Conservation (phyloP, 371 early-diverging fungal genomes). For the Mortierella sp. region DNA sequence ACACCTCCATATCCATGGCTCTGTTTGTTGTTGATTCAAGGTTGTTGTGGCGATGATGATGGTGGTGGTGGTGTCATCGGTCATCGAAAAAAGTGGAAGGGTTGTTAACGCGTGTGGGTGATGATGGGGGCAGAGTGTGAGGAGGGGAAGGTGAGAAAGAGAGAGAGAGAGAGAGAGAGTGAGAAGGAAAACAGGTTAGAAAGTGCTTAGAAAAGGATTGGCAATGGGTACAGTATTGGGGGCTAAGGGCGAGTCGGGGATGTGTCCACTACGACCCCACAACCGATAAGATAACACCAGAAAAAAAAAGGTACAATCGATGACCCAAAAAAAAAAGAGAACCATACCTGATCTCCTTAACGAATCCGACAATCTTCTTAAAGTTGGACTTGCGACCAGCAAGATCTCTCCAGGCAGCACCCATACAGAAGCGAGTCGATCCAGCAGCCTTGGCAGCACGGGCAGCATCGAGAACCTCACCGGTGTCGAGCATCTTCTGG, state of each 20-base stretch:
- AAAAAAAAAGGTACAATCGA: background rate
- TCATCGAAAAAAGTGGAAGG: background rate
- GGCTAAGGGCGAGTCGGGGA: background rate
- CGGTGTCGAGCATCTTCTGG: conserved; percentile 80
- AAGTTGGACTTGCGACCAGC: conserved; percentile 90
- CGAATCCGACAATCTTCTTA: conserved; percentile 82
- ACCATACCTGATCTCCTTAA: conserved; percentile 84
- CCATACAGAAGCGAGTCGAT: conserved; percentile 86
- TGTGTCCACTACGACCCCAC: background rate
- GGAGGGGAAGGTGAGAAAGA: background rate
- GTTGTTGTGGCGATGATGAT: background rate
- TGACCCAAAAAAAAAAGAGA: background rate
- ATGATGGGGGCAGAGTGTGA: background rate
- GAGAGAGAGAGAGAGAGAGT: background rate
- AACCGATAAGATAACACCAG: conserved; percentile 1
- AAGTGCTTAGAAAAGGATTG: background rate
- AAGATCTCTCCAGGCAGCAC: conserved; percentile 91
- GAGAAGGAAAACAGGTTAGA: background rate
- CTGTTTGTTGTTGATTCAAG: conserved; percentile 54
- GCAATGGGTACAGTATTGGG: background rate
- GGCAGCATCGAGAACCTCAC: conserved; percentile 83
- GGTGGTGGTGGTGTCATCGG: background rate
- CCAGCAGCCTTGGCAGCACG: conserved; percentile 88
- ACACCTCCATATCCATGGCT: conserved; percentile 93
- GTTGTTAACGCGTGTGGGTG: background rate